phyloP scores from a whole-genome alignment of 2,329 filamentous ascomycete genomes.

The Iodosphaeria phyllophila region DNA sequence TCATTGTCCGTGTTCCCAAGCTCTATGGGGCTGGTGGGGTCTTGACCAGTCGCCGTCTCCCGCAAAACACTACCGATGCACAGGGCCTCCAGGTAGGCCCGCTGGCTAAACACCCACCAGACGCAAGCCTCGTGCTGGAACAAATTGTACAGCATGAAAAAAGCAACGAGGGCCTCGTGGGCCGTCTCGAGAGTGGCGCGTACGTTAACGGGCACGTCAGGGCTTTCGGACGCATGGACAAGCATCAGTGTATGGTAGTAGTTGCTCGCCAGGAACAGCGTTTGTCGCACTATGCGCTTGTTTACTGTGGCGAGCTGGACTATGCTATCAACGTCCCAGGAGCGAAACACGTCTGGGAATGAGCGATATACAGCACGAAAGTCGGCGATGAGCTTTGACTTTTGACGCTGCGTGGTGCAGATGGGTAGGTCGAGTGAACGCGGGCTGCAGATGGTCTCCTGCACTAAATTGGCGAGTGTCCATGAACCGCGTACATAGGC shows the following conservation, averaged over 20 bases:
- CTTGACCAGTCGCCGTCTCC: conserved; percentile 21
- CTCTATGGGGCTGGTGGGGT: conserved; percentile 17
- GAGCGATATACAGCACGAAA: conserved; percentile 56
- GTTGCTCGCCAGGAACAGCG: conserved; percentile 62
- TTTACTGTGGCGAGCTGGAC: conserved; percentile 35
- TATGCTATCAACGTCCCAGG: conserved; percentile 43
- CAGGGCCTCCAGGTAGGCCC: conserved; percentile 59
- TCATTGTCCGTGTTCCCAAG: conserved; percentile 23
- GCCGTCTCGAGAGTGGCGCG: conserved; percentile 56
- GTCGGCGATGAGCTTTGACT: conserved; percentile 48
- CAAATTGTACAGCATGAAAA: conserved; percentile 53
- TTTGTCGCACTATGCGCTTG: conserved; percentile 52
- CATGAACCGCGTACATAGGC: conserved; percentile 60
- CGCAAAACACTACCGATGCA: conserved; percentile 44
- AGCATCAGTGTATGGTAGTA: conserved; percentile 73
- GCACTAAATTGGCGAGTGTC: conserved; percentile 62
- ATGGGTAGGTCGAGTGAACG: conserved; percentile 57
- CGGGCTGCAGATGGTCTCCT: conserved; percentile 58
- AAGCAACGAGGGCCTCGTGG: conserved; percentile 54
- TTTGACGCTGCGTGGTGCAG: conserved; percentile 47
- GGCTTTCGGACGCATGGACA: conserved; percentile 51
- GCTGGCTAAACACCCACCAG: conserved; percentile 74
- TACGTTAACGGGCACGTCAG: conserved; percentile 44
- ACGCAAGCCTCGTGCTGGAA: conserved; percentile 56
- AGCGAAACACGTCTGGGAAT: conserved; percentile 53